These are phyloP conservation scores for Calophaca sinica DNA, from an alignment of 306 rosid species.

Conservation along the genomic window DNA sequence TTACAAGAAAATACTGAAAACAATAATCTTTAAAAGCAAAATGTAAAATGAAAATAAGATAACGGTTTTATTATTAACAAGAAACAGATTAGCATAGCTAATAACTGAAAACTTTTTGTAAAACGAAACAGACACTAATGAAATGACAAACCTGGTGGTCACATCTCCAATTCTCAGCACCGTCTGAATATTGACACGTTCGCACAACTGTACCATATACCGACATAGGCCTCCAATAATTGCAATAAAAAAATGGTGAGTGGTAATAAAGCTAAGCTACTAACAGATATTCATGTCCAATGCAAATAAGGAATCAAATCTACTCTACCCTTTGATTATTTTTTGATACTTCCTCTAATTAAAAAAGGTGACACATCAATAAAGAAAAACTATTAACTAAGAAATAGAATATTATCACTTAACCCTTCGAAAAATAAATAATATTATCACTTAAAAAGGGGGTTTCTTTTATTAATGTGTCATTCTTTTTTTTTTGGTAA, in stretches of 20 bases:
- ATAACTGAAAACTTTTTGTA: too few relatives aligned
- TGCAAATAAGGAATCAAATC: neutral
- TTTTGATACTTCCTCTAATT: neutral
- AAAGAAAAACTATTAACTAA: neutral
- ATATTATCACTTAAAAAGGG: neutral
- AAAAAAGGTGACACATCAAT: neutral
- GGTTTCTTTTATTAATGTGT: neutral
- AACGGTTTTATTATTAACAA: too few relatives aligned
- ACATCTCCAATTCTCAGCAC: constrained; percentile 27
- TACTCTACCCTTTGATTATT: neutral
- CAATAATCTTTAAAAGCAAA: too few relatives aligned
- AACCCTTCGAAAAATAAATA: neutral
- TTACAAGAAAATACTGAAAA: too few relatives aligned
- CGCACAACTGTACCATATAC: neutral
- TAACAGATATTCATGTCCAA: neutral
- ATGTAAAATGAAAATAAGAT: too few relatives aligned
- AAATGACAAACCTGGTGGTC: constrained; percentile 35
- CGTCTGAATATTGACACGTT: constrained; percentile 39
- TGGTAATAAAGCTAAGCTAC: neutral
- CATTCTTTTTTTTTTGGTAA: too few relatives aligned
- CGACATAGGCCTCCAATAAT: constrained; percentile 8
- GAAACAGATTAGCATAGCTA: too few relatives aligned
- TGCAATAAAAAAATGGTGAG: neutral
- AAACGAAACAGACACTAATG: too few relatives aligned
- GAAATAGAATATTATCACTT: neutral